Evolutionary conservation across 148 eudicot species (phyloP).

Genomic region (Vaccinium darrowii): DNA sequence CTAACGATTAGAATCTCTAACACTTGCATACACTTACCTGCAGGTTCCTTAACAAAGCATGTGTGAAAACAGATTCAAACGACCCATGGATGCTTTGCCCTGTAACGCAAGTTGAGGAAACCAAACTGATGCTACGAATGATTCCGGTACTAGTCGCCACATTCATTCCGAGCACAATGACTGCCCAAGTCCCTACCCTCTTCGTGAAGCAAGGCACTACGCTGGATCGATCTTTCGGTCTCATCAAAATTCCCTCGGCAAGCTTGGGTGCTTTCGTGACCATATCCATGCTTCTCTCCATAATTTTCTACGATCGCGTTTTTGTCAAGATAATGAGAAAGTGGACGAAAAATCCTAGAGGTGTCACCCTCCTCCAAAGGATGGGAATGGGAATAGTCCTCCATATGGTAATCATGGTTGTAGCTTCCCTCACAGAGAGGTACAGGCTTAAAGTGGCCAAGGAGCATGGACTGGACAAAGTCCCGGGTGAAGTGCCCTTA

Average conservation of each 20-base stretch:
- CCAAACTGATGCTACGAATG: conserved; percentile 73
- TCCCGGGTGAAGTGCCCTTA: conserved; percentile 53
- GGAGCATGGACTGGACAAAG: conserved; percentile 44
- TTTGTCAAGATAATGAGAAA: conserved; percentile 45
- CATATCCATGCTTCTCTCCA: conserved; percentile 52
- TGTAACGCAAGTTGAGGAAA: conserved; percentile 77
- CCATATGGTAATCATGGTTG: conserved; percentile 55
- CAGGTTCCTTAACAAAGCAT: conserved; percentile 71
- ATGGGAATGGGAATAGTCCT: conserved; percentile 69
- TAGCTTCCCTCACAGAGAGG: conserved; percentile 51
- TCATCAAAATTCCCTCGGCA: conserved; percentile 67
- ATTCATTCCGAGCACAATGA: conserved; percentile 62
- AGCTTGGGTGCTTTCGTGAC: conserved; percentile 64
- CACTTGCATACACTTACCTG: background rate
- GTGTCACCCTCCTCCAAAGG: conserved; percentile 65
- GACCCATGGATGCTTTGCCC: conserved; percentile 63
- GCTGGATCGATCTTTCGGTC: conserved; percentile 41
- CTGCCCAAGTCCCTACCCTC: conserved; percentile 63
- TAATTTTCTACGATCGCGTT: conserved; percentile 54
- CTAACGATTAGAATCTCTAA: background rate
- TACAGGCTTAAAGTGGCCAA: conserved; percentile 48
- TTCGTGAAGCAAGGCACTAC: conserved; percentile 85
- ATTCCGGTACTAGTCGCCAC: conserved; percentile 58
- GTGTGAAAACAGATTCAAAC: conserved; percentile 41
- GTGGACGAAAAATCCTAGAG: conserved; percentile 69